Conservation (phyloP, 305 asterid species). For the Ruellia speciosa region DNA sequence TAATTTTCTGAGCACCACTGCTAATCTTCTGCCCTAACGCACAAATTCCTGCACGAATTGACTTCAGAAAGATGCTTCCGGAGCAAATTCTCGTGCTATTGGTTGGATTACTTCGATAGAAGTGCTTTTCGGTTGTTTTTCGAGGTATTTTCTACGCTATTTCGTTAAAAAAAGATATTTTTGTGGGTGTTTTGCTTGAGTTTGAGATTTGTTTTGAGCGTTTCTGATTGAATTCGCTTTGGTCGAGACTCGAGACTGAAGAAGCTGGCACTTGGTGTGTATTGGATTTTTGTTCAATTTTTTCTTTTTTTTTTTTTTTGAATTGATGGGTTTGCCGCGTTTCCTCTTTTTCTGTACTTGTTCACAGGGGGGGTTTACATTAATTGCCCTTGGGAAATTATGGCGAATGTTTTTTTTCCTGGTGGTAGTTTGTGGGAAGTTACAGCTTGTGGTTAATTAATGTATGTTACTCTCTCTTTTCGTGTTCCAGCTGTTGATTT, state of each 20-base stretch:
- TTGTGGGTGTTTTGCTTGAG: too few relatives aligned
- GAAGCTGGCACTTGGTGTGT: neutral
- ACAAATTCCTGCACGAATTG: neutral
- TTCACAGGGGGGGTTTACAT: conserved; percentile 10
- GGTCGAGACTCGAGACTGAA: too few relatives aligned
- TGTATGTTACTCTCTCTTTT: conserved; percentile 9
- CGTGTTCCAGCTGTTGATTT: conserved; percentile 16
- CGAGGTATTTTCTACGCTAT: too few relatives aligned
- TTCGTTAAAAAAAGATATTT: too few relatives aligned
- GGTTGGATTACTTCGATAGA: too few relatives aligned
- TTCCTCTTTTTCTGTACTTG: conserved; percentile 1
- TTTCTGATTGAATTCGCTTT: too few relatives aligned
- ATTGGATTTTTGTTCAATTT: neutral
- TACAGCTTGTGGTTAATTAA: conserved; percentile 16
- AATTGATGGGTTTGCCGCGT: neutral
- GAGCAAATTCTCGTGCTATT: neutral
- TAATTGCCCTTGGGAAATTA: neutral
- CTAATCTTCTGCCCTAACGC: neutral
- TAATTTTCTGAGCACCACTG: neutral
- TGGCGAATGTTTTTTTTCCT: neutral
- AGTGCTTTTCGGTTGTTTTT: too few relatives aligned
- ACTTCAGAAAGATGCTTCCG: neutral
- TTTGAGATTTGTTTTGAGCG: too few relatives aligned
- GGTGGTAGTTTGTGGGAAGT: neutral
- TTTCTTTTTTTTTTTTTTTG: neutral